Evolutionary conservation across 768 basidiomycete species (phyloP).

Genomic region (Trametes maxima): DNA sequence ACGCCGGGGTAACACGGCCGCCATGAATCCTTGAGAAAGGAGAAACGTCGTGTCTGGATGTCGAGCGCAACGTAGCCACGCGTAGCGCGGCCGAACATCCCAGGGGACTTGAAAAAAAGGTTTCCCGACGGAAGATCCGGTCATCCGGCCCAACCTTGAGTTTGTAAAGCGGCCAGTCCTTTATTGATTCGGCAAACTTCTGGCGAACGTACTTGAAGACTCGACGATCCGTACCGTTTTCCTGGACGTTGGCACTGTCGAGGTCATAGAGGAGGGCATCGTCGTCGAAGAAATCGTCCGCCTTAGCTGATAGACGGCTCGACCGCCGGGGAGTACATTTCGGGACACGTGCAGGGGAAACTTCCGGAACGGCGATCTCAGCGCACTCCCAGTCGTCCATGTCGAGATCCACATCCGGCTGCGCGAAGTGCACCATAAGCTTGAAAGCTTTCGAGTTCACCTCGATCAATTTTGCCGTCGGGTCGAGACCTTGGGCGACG

Average conservation of each 20-base stretch:
- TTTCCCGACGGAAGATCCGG: conserved; percentile 1
- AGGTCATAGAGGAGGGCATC: too few species aligned
- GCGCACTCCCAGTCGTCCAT: not conserved
- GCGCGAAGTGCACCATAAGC: not conserved
- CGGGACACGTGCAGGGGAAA: too few species aligned
- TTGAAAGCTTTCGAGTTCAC: not conserved
- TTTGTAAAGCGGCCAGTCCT: conserved; percentile 5
- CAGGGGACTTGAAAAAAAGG: not conserved
- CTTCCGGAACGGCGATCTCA: too few species aligned
- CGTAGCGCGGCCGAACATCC: conserved; percentile 10
- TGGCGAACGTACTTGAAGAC: not conserved
- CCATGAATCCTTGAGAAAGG: conserved; percentile 24
- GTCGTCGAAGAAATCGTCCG: too few species aligned
- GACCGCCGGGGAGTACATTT: too few species aligned
- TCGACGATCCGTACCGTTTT: too few species aligned
- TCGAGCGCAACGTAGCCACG: conserved; percentile 20
- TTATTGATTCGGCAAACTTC: not conserved
- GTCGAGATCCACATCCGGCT: not conserved
- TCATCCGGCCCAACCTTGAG: not conserved
- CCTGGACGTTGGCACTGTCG: too few species aligned
- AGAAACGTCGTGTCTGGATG: not conserved
- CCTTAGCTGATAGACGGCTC: too few species aligned
- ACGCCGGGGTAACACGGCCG: not conserved
- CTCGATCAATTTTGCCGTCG: not conserved
- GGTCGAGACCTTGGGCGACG: conserved; percentile 2